Base-by-base conservation (phyloP, 441 rosid genomes). In the Populus hybrid region DNA sequence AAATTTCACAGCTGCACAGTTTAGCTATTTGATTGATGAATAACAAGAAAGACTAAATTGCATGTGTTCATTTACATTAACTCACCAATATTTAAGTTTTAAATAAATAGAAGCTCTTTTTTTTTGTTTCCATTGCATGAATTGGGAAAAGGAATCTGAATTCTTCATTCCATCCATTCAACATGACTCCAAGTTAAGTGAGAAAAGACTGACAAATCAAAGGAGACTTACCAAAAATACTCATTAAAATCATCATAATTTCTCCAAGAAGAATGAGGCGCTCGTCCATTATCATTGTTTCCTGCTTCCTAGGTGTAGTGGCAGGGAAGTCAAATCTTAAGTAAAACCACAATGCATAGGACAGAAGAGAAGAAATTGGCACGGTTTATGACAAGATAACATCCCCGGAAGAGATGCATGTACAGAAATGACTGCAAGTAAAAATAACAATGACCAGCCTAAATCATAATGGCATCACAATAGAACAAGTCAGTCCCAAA, bases 191-290 rank as follows among this genome's bases (percentile, higher is more conserved):
- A 28, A 26, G 8, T 26, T 5, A 4, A 1, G 4, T 24, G 3
- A 2, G 34, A 59, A 36, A 63, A 63, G 5, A 34, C 30, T n/a
- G 21, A 0, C 8, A 70, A 35, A 30, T 64, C 67, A 70, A 18
- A 72, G 57, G 30, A 75, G 78, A 36, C 82, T 78, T 87, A 95
- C 99, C 99, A 96, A 79, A 96, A 96, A 70, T 87, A 93, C 80
- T 96, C 99, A 28, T 96, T 96, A 77, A 96, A 94, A 84, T 96
- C 99, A 78, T 96, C 98, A 83, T 94, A 96, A 83, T 94, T 94
- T 89, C 98, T 93, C 98, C 98, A 94, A 65, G 95, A 87, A 81
- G 98, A 93, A 88, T 93, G 98, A 78, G 98, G 92, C 61, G 97
- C 99, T 76, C 87, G 92, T 70, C 99, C 99, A 79, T 96, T 96